A percentile compares a stretch with the other conserved stretches of the same genome.
phyloP scores from a whole-genome alignment of 140 eudicot species.

The Erigeron philadelphicus region DNA sequence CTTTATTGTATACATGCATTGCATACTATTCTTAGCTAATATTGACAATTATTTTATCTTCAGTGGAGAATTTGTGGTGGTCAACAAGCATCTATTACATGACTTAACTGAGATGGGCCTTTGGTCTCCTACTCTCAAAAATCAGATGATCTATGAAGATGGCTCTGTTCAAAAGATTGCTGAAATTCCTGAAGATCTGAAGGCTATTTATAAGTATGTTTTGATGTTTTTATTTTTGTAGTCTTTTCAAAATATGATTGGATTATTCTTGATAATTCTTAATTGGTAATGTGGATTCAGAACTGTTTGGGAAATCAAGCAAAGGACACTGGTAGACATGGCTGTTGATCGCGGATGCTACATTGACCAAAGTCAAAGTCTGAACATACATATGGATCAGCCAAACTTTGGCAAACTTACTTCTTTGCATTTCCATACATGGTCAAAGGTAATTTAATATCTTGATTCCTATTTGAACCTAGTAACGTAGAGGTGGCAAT shows the following conservation, averaged over 20 bases:
- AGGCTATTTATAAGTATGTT: conserved; percentile 67
- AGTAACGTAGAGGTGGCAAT: not conserved
- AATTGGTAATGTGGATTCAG: conserved; percentile 31
- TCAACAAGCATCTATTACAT: conserved; percentile 81
- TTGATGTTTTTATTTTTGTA: not conserved
- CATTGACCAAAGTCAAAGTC: conserved; percentile 95
- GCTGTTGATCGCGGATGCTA: conserved; percentile 97
- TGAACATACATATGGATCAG: conserved; percentile 90
- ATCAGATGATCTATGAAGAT: conserved; percentile 67
- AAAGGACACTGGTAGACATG: conserved; percentile 85
- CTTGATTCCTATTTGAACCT: not conserved
- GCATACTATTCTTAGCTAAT: conserved; percentile 11
- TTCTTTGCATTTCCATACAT: conserved; percentile 88
- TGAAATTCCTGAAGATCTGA: conserved; percentile 67
- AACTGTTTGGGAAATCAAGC: conserved; percentile 98
- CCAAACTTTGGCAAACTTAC: conserved; percentile 88
- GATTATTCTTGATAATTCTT: not conserved
- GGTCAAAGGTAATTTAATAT: conserved; percentile 55
- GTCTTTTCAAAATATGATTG: not conserved
- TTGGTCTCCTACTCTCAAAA: conserved; percentile 85
- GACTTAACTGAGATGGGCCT: conserved; percentile 96
- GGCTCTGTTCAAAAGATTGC: conserved; percentile 92
- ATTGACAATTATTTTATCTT: not conserved
- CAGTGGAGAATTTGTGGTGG: conserved; percentile 99
- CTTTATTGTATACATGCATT: not conserved